These are phyloP conservation scores for Hymenoscyphus linearis DNA, from an alignment of 2,329 filamentous ascomycete species.

Conservation along the genomic window DNA sequence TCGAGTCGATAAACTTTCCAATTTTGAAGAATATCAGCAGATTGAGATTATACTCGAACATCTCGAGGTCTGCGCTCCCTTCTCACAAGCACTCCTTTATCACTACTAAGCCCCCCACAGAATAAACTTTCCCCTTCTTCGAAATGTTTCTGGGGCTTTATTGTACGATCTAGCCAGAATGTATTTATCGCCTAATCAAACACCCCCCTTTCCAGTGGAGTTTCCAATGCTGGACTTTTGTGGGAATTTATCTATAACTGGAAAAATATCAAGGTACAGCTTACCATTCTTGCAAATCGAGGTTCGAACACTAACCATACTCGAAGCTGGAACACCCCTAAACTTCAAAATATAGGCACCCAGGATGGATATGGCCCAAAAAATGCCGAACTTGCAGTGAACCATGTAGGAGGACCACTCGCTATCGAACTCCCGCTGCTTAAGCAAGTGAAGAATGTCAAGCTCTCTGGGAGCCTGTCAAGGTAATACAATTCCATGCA, in stretches of 20 bases:
- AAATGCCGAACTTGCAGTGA: not conserved
- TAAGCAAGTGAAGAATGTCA: not conserved
- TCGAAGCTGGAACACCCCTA: not conserved
- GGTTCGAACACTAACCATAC: not conserved
- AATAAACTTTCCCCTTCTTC: not conserved
- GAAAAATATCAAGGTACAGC: not conserved
- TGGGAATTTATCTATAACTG: not conserved
- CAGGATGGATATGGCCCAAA: not conserved
- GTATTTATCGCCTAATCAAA: not conserved
- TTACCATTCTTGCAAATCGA: not conserved
- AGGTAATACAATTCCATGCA: not conserved
- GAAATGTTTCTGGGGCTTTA: not conserved
- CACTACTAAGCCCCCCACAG: not conserved
- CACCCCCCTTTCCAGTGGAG: not conserved
- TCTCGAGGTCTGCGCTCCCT: not conserved
- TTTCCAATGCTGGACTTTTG: not conserved
- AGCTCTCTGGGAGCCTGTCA: not conserved
- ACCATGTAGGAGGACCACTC: not conserved
- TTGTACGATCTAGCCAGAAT: not conserved
- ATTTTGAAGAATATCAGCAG: not conserved
- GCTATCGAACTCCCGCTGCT: not conserved
- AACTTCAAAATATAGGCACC: not conserved
- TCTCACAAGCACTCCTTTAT: not conserved
- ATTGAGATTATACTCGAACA: not conserved
- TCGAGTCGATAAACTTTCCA: not conserved